A percentile compares a stretch with the other conserved stretches of the same genome.
These are phyloP conservation scores for Kazachstania viticola DNA, from an alignment of 805 yeast genomes.

Conservation along the genomic window DNA sequence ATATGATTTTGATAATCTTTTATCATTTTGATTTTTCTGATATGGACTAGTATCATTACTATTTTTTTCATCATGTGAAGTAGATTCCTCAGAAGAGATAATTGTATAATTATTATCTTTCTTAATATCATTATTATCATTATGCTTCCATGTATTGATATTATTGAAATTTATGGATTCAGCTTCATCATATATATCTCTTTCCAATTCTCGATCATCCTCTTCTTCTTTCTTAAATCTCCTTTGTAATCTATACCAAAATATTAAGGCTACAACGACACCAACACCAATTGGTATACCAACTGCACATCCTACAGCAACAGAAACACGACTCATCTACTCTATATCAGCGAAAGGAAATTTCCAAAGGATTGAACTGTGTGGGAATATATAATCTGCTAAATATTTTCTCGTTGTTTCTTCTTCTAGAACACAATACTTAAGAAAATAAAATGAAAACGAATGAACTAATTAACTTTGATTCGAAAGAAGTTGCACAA, in stretches of 20 bases:
- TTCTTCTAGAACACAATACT: too few species aligned
- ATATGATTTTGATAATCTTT: conserved; percentile 12
- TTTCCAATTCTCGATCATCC: conserved; percentile 26
- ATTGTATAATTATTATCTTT: background rate
- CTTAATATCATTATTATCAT: background rate
- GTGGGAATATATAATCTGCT: too few species aligned
- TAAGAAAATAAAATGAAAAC: background rate
- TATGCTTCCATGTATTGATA: conserved; percentile 1
- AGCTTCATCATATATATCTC: conserved; percentile 23
- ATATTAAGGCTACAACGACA: conserved; percentile 23
- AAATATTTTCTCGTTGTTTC: too few species aligned
- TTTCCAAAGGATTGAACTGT: too few species aligned
- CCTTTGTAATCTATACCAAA: conserved; percentile 31
- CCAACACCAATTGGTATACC: conserved; percentile 39
- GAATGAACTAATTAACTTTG: too few species aligned
- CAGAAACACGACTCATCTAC: conserved; percentile 8
- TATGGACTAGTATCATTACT: conserved; percentile 2
- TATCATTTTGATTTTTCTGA: too few species aligned
- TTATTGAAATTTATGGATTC: conserved; percentile 26
- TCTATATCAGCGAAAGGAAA: too few species aligned
- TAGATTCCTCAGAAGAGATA: conserved; percentile 1
- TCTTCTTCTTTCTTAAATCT: conserved; percentile 30
- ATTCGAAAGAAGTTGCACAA: too few species aligned
- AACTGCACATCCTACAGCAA: conserved; percentile 43
- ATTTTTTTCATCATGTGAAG: background rate